Conservation (phyloP, 768 basidiomycete genomes). For the Cyclocybe cylindracea region DNA sequence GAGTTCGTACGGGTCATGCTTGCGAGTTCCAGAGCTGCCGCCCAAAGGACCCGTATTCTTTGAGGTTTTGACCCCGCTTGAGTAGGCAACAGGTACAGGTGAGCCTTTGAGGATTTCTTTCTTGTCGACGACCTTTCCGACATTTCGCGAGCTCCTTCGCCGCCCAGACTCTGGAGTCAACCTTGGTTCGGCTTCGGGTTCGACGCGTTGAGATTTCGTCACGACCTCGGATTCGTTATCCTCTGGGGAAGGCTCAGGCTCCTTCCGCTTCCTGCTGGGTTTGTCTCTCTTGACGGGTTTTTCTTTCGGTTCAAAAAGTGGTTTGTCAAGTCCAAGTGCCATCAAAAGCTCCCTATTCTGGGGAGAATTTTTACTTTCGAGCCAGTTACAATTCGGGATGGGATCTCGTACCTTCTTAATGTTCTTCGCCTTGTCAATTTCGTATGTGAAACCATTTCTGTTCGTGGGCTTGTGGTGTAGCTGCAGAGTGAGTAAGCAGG, state of each 20-base stretch:
- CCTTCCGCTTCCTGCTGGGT: slow-evolving; percentile 43
- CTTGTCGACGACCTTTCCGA: slow-evolving; percentile 54
- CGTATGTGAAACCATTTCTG: slow-evolving; percentile 28
- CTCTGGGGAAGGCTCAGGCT: slow-evolving; percentile 12
- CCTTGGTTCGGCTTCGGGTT: slow-evolving; percentile 8
- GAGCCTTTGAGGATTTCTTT: slow-evolving; percentile 38
- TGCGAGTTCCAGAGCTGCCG: slow-evolving; percentile 33
- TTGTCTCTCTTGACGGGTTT: slow-evolving; percentile 28
- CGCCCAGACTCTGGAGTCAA: slow-evolving; percentile 26
- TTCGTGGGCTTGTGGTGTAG: no score
- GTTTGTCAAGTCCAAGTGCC: slow-evolving; percentile 45
- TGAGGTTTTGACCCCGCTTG: slow-evolving; percentile 33
- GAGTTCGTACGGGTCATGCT: slow-evolving; percentile 54
- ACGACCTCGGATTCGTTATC: slow-evolving; percentile 9
- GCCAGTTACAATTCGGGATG: slow-evolving; percentile 21
- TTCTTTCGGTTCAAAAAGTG: slow-evolving; percentile 50
- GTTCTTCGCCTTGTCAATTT: slow-evolving; percentile 19
- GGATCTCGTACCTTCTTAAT: slow-evolving; percentile 17
- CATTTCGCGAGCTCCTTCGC: slow-evolving; percentile 71
- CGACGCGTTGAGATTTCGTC: slow-evolving; percentile 33
- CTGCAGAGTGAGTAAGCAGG: no score
- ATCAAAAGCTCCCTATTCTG: slow-evolving; percentile 47
- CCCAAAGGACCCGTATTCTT: slow-evolving; percentile 38
- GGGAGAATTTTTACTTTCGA: no score
- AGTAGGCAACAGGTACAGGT: slow-evolving; percentile 39